A percentile compares a stretch with the other conserved stretches of the same genome.
Evolutionary conservation across 768 basidiomycete species (phyloP).

Genomic region (Kwoniella heveanensis): DNA sequence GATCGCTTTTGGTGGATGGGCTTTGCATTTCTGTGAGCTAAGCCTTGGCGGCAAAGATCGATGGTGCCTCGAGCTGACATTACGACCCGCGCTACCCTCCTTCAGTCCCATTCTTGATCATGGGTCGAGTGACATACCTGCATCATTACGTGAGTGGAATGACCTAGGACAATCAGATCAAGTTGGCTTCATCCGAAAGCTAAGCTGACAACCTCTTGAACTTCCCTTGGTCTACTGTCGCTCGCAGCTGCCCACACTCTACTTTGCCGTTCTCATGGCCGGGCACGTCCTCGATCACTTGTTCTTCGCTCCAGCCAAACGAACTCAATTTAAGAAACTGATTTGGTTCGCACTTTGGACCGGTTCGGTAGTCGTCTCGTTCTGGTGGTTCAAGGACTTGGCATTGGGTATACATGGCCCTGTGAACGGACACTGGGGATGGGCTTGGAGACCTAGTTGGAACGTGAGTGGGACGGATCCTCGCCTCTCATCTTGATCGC

Average conservation of each 20-base stretch:
- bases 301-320: slow-evolving; percentile 68
- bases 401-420: slow-evolving; percentile 93
- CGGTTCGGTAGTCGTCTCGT: slow-evolving; percentile 68
- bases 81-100: background rate
- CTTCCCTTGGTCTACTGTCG: background rate
- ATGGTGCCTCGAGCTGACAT: background rate
- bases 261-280: slow-evolving; percentile 90
- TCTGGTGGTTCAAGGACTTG: slow-evolving; percentile 92
- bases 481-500: too few species aligned
- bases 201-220: background rate
- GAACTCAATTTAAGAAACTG: slow-evolving; percentile 64
- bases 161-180: too few species aligned
- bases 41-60: background rate
- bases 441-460: slow-evolving; percentile 71
- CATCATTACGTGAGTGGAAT: slow-evolving; percentile 92
- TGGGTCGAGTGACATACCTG: slow-evolving; percentile 90
- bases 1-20: slow-evolving; percentile 88
- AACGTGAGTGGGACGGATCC: slow-evolving; percentile 52
- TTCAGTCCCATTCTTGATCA: slow-evolving; percentile 91
- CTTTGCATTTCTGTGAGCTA: slow-evolving; percentile 78
- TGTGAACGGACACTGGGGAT: slow-evolving; percentile 73
- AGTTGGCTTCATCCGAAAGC: too few species aligned
- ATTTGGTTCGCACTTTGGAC: slow-evolving; percentile 71
- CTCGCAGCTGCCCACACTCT: slow-evolving; percentile 84
- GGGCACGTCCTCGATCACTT: slow-evolving; percentile 91